Evolutionary conservation across 1,284 basidiomycete genomes (phyloP), one percentile per base, ranked within the genome.

Genomic region (Coniophora puteana): DNA sequence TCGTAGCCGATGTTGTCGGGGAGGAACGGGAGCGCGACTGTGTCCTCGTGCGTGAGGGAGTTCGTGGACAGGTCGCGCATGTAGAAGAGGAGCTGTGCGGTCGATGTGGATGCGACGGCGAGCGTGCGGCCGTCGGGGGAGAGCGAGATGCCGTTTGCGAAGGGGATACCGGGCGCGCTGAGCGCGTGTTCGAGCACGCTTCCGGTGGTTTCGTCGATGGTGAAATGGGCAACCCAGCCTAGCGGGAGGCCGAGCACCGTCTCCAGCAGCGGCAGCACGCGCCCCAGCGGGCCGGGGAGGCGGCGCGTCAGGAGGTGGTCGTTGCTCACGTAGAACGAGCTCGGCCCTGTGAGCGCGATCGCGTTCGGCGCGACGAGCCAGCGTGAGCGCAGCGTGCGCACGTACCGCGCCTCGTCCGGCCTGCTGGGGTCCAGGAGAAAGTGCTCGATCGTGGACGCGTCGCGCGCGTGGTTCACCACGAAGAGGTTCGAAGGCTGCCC

Each of bases 271-370:
- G 81, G 75, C 0, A 78, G 51, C 18, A 76, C 44, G 41, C 60
- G 56, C 4, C 78, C 79, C 16, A 83, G 38, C 4, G 54, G 44
- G 27, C 59, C 54, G 1, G 77, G 76, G 17, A 82, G 66, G 11
- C 85, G 73, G 7, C 79, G 68, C 0, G 84, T 84, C 51, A 86
- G 57, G 20, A 76, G 55, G 51, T 88, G 84, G 53, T 88, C 84
- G 52, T 88, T 81, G 24, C 74, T 75, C 26, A 87, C 69, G 48
- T 80, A 80, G 55, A 88, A 85, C 1, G 77, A 73, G 40, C 69
- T 69, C 1, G 74, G 71, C 18, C 76, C 74, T 5, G 82, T 78
- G 30, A 83, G 61, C 6, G 80, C 74, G 43, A 88, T 55, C 6
- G 78, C 66, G 53, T 88, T 88, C 14, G 83, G 79, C 8, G 81